A percentile compares a stretch with the other conserved stretches of the same genome.
Evolutionary conservation across 352 stramenopile species (phyloP).

Genomic region (Labyrinthula sp.): DNA sequence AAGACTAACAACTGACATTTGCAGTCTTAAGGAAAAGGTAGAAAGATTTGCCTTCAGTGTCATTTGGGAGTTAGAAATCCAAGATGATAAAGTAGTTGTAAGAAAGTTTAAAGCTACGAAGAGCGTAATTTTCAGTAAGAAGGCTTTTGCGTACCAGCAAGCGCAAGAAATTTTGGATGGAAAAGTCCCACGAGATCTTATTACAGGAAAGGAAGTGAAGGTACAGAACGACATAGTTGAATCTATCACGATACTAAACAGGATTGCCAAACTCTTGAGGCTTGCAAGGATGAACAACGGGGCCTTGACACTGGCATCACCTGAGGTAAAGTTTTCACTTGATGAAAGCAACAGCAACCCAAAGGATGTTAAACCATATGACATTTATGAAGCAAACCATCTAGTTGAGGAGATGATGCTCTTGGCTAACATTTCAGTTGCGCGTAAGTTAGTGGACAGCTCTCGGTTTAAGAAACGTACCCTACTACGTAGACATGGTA

Average conservation of each 20-base stretch:
- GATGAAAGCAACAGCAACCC: slow-evolving; percentile 95
- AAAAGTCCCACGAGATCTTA: no score
- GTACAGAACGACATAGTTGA: slow-evolving; percentile 22
- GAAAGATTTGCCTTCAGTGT: slow-evolving; percentile 59
- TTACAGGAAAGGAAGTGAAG: slow-evolving; percentile 18
- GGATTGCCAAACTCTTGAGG: slow-evolving; percentile 59
- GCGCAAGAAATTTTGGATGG: slow-evolving; percentile 83
- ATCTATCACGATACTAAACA: slow-evolving; percentile 43
- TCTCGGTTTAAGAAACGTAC: slow-evolving; percentile 55
- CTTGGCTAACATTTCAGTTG: slow-evolving; percentile 91
- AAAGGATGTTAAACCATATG: slow-evolving; percentile 89
- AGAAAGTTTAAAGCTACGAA: slow-evolving; percentile 74
- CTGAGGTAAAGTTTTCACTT: slow-evolving; percentile 83
- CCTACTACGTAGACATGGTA: slow-evolving; percentile 57
- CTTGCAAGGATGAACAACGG: slow-evolving; percentile 70
- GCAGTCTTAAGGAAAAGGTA: slow-evolving; percentile 63
- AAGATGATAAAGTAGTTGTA: slow-evolving; percentile 13
- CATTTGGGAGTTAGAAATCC: slow-evolving; percentile 55
- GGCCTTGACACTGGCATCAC: slow-evolving; percentile 83
- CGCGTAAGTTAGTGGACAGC: slow-evolving; percentile 69
- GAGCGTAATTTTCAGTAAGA: slow-evolving; percentile 85
- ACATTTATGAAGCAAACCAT: slow-evolving; percentile 57
- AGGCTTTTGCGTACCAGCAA: slow-evolving; percentile 84
- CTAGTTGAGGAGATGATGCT: slow-evolving; percentile 99
- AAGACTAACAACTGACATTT: slow-evolving; percentile 87